Conservation (phyloP, 2,329 filamentous ascomycete species). For the Alternaria conjuncta region DNA sequence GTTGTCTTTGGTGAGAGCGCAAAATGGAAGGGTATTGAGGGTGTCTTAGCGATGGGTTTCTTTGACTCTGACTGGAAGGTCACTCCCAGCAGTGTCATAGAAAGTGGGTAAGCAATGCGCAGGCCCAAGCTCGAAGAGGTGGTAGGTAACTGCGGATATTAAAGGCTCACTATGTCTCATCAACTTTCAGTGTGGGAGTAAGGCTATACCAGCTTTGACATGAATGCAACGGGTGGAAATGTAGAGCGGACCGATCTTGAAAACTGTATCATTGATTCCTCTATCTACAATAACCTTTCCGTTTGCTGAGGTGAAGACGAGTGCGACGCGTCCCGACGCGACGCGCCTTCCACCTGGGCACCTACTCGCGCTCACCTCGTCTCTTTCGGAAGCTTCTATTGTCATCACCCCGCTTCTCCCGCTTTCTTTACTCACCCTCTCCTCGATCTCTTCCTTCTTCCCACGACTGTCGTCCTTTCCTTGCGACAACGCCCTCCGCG, state of each 20-base stretch:
- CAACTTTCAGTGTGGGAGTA: background rate
- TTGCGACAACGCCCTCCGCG: conserved; percentile 2
- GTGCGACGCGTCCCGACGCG: conserved; percentile 12
- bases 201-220: background rate
- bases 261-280: background rate
- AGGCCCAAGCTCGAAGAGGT: background rate
- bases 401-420: conserved; percentile 19
- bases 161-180: background rate
- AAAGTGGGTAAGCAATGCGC: background rate
- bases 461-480: conserved; percentile 30
- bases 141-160: background rate
- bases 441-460: conserved; percentile 10
- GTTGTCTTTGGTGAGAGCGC: conserved; percentile 56
- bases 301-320: conserved; percentile 17
- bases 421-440: conserved; percentile 9
- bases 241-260: background rate
- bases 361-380: conserved; percentile 14
- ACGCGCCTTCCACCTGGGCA: conserved; percentile 14
- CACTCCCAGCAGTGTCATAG: conserved; percentile 54
- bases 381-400: conserved; percentile 9
- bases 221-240: background rate
- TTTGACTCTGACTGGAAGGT: conserved; percentile 63
- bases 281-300: background rate
- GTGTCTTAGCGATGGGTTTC: conserved; percentile 61
- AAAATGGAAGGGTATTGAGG: conserved; percentile 60